Conservation (phyloP, 176 grass and related monocot genomes). For the Alloteropsis semialata region DNA sequence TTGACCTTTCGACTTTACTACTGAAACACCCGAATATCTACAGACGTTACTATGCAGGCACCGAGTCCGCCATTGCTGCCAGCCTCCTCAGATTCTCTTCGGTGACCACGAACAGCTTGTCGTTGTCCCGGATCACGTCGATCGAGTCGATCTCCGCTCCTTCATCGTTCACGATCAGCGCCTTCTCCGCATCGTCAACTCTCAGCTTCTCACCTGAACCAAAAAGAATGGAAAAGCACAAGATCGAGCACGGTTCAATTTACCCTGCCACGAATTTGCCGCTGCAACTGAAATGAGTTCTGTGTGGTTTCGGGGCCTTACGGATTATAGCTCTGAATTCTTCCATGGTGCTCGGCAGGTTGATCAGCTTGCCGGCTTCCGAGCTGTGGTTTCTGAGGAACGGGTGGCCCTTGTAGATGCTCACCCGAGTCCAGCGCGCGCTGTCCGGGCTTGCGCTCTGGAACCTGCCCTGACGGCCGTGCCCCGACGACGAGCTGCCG, state of each 20-base stretch:
- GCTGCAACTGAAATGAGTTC: neutral
- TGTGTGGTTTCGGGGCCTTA: conserved; percentile 13
- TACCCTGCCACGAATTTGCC: neutral
- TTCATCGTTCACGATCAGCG: conserved; percentile 55
- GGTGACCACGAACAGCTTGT: conserved; percentile 68
- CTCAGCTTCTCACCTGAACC: conserved; percentile 67
- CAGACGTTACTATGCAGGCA: neutral
- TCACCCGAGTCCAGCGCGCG: conserved; percentile 48
- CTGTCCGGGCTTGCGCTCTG: conserved; percentile 13
- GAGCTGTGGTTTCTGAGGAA: conserved; percentile 50
- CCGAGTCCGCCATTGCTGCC: conserved; percentile 2
- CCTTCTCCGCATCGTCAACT: conserved; percentile 28
- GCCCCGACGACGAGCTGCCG: neutral
- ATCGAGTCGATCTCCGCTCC: conserved; percentile 71
- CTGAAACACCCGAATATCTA: neutral
- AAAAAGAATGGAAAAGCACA: neutral
- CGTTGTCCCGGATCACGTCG: conserved; percentile 81
- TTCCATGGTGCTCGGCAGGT: conserved; percentile 70
- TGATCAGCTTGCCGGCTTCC: conserved; percentile 70
- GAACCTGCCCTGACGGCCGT: neutral
- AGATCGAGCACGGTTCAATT: neutral
- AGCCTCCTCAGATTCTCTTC: conserved; percentile 33
- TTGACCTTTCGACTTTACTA: too few species aligned
- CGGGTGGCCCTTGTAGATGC: conserved; percentile 79
- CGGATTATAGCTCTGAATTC: conserved; percentile 57